Evolutionary conservation across 1,284 basidiomycete genomes (phyloP).

Genomic region (Naganishia cerealis): DNA sequence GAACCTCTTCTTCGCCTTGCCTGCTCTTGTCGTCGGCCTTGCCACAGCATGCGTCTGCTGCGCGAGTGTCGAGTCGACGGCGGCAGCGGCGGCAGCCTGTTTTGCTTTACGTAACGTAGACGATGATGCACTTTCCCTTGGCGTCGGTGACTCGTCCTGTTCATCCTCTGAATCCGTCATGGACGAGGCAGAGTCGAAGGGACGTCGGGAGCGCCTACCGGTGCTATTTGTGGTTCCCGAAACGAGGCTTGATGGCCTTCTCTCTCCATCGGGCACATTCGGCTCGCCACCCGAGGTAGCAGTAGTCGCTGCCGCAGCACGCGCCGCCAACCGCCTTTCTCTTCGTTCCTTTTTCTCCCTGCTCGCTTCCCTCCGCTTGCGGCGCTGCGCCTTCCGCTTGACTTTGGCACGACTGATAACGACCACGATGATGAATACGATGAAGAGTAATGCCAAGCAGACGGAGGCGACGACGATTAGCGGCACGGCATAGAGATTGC

Average conservation of each 20-base stretch:
- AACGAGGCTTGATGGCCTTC: neutral
- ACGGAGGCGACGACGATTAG: constrained; percentile 50
- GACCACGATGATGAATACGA: constrained; percentile 46
- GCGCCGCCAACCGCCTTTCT: constrained; percentile 30
- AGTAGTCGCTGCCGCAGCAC: constrained; percentile 18
- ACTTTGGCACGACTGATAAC: constrained; percentile 46
- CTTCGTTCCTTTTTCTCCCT: constrained; percentile 31
- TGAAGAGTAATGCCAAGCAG: constrained; percentile 48
- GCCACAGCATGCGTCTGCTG: neutral
- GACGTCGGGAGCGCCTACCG: neutral
- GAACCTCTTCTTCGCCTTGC: constrained; percentile 24
- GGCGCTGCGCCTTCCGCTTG: constrained; percentile 39
- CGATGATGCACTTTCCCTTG: constrained; percentile 11
- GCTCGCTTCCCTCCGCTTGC: constrained; percentile 43
- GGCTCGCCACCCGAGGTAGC: neutral
- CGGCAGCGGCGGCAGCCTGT: constrained; percentile 5
- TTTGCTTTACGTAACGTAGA: constrained; percentile 17
- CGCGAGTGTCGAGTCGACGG: neutral
- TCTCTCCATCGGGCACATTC: neutral
- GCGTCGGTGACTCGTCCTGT: constrained; percentile 4
- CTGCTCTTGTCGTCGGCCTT: neutral
- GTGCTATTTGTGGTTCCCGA: neutral
- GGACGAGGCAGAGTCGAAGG: constrained; percentile 10
- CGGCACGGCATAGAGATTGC: constrained; percentile 49
- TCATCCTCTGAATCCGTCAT: constrained; percentile 20